Conservation (phyloP, 495 filamentous ascomycete genomes). For the Delitschia confertaspora region DNA sequence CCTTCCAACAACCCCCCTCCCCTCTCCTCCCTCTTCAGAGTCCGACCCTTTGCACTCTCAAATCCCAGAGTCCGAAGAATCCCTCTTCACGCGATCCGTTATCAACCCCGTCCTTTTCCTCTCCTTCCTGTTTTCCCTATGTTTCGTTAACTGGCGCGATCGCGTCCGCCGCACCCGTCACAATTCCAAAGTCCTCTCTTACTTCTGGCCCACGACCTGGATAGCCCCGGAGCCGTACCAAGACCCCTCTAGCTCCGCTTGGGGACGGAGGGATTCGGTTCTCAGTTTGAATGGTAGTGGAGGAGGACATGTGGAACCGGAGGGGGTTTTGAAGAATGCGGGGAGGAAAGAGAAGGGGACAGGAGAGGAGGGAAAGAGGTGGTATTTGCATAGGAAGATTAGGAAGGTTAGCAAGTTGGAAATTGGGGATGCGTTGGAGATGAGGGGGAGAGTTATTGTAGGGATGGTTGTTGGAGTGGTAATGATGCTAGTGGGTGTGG, state of each 20-base stretch:
- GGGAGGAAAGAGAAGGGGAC: background rate
- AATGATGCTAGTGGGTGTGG: slow-evolving; percentile 4
- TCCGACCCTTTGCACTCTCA: slow-evolving; percentile 3
- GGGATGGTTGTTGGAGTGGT: slow-evolving; percentile 13
- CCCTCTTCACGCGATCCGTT: slow-evolving; percentile 16
- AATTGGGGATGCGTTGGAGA: slow-evolving; percentile 33
- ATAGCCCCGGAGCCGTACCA: slow-evolving; percentile 34
- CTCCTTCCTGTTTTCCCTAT: slow-evolving; percentile 35
- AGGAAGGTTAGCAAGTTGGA: slow-evolving; percentile 32
- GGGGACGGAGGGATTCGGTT: slow-evolving; percentile 7
- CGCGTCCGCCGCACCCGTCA: slow-evolving; percentile 27
- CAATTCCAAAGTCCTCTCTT: background rate
- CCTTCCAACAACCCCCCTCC: slow-evolving; percentile 9
- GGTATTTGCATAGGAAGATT: slow-evolving; percentile 34
- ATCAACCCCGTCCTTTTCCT: slow-evolving; percentile 31
- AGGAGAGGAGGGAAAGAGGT: slow-evolving; percentile 12
- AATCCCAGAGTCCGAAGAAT: slow-evolving; percentile 8
- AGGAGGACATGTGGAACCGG: background rate
- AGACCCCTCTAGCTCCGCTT: slow-evolving; percentile 20
- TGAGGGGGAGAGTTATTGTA: slow-evolving; percentile 27
- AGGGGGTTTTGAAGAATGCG: background rate
- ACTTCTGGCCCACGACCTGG: slow-evolving; percentile 21
- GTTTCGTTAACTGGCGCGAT: slow-evolving; percentile 30
- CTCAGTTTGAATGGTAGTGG: too few relatives aligned
- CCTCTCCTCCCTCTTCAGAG: slow-evolving; percentile 1